Conservation (phyloP, 495 filamentous ascomycete species). For the Gamarada debralockiae region DNA sequence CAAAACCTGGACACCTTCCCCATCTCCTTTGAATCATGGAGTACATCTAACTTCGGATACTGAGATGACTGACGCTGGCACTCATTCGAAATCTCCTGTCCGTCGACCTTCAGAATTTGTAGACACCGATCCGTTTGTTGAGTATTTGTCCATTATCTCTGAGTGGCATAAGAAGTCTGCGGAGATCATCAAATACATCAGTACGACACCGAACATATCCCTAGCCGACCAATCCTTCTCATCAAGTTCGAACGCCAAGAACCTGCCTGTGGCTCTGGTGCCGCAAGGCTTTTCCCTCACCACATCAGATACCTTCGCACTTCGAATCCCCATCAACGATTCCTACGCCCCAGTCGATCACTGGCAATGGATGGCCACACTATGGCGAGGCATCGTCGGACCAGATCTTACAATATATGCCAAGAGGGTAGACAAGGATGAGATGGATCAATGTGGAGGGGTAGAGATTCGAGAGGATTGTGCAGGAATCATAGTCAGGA, state of each 20-base stretch:
- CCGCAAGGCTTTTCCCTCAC: slow-evolving; percentile 70
- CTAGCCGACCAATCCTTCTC: background rate
- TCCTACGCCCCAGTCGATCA: slow-evolving; percentile 80
- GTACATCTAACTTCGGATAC: background rate
- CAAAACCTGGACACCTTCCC: slow-evolving; percentile 38
- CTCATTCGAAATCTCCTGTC: background rate
- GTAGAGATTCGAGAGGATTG: slow-evolving; percentile 23
- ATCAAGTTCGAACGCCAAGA: slow-evolving; percentile 4
- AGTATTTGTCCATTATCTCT: slow-evolving; percentile 66
- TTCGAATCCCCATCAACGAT: slow-evolving; percentile 68
- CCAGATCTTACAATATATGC: slow-evolving; percentile 83
- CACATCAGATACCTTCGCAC: slow-evolving; percentile 69
- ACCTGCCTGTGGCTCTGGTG: slow-evolving; percentile 65
- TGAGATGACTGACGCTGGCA: slow-evolving; percentile 5
- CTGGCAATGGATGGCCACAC: slow-evolving; percentile 97
- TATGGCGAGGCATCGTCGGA: slow-evolving; percentile 85
- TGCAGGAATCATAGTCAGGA: slow-evolving; percentile 52
- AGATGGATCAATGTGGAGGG: slow-evolving; percentile 33
- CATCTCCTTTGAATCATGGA: background rate
- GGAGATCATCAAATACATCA: slow-evolving; percentile 63
- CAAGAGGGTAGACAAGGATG: slow-evolving; percentile 33
- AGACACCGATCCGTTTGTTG: slow-evolving; percentile 39
- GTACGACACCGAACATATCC: slow-evolving; percentile 20
- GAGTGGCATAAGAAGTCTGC: slow-evolving; percentile 68
- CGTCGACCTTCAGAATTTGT: background rate